Conservation (phyloP, 2,329 filamentous ascomycete species). For the Pezicula radicicola region DNA sequence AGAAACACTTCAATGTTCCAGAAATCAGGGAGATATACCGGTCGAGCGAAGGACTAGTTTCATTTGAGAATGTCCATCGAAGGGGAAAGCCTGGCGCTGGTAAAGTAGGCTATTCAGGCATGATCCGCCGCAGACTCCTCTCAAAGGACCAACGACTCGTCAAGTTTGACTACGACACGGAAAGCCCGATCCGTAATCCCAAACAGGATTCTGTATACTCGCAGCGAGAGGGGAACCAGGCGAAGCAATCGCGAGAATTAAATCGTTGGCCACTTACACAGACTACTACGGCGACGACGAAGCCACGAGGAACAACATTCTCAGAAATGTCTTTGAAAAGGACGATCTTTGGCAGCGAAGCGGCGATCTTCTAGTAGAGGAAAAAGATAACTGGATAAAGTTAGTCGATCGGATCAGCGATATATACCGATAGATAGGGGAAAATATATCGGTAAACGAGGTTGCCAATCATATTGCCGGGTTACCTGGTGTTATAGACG, state of each 20-base stretch:
- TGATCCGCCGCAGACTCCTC: conserved; percentile 33
- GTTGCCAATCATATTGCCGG: conserved; percentile 39
- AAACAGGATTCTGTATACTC: conserved; percentile 39
- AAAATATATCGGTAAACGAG: conserved; percentile 43
- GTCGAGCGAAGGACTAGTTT: conserved; percentile 42
- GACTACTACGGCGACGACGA: conserved; percentile 38
- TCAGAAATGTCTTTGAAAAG: conserved; percentile 40
- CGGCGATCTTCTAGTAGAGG: conserved; percentile 39
- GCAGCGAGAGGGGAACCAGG: conserved; percentile 36
- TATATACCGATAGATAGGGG: conserved; percentile 50
- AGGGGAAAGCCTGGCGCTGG: conserved; percentile 37
- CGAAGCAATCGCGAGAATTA: conserved; percentile 41
- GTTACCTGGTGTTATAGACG: conserved; percentile 37
- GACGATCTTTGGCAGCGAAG: conserved; percentile 43
- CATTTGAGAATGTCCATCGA: conserved; percentile 41
- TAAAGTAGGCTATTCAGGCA: conserved; percentile 39
- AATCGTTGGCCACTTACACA: conserved; percentile 32
- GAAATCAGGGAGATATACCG: conserved; percentile 46
- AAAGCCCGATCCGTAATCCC: conserved; percentile 7
- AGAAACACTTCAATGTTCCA: conserved; percentile 36
- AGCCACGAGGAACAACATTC: conserved; percentile 40
- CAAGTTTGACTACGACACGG: conserved; percentile 25
- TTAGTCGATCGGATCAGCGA: conserved; percentile 49
- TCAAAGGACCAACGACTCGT: conserved; percentile 40
- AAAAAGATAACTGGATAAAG: conserved; percentile 37